Base-by-base conservation (phyloP, 1,139 yeast species). In the Diutina scorzettiae region DNA sequence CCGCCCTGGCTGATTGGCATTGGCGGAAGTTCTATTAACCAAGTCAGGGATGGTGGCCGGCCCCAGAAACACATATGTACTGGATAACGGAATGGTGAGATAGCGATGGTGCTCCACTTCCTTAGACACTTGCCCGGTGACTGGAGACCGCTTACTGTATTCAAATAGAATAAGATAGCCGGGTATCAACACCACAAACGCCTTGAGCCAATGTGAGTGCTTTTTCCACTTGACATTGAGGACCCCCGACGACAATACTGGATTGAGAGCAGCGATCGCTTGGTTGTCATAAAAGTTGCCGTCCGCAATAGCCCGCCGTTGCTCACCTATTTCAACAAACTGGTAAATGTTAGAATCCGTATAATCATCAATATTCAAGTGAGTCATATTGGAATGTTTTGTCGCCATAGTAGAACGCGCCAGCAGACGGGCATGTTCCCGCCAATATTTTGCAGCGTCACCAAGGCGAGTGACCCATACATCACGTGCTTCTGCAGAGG, bases 41-140 rank as follows among this genome's bases (percentile, higher is more conserved):
- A 84, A 59, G 49, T 81, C 91, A 34, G 68, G 56, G 7, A 69
- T 66, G 1, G 91, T 76, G 2, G 73, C 61, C 3, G 67, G 58
- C 3, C 93, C 95, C 1, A 93, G 78, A 57, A 84, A 85, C 3
- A 84, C 64, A 55, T 86, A 89, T 47, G 93, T 80, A 14, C 73
- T 74, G 3, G 71, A 56, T 25, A 89, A 60, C 1, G 89, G 78
- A 19, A 86, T 70, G 0, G 83, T 70, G 41, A 73, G 51, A 48
- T 67, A 69, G 48, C 73, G 78, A 36, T 61, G 57, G 49, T 34
- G 39, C n/a, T 20, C 28, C 9, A n/a, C 23, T n/a, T 21, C 28
- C 9, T n/a, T 23, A 4, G 27, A 23, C 3, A 34, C 28, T n/a
- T 16, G 27, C 3, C 39, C 39, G 6, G 23, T 14, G 7, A 34